Percentiles rank a stretch among this genome's conserved stretches.
These are phyloP conservation scores for Emergomyces orientalis DNA, from an alignment of 2,329 filamentous ascomycete genomes.

Conservation along the genomic window DNA sequence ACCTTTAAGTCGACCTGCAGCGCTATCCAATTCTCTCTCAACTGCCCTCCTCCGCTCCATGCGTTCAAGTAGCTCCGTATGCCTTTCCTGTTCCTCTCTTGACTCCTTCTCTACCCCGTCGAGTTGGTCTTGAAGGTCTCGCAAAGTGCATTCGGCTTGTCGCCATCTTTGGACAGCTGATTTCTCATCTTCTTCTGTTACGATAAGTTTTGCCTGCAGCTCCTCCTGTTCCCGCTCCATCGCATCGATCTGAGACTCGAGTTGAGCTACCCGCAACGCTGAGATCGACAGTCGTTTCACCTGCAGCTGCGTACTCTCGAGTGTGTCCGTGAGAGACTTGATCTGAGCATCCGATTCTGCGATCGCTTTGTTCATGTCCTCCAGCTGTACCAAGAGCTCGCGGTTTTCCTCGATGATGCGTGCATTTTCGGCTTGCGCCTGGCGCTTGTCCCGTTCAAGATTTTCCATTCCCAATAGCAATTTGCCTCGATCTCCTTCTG, in stretches of 20 bases:
- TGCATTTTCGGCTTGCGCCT: slow-evolving; percentile 67
- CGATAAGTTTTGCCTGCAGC: slow-evolving; percentile 57
- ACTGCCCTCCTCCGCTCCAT: slow-evolving; percentile 77
- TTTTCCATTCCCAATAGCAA: slow-evolving; percentile 64
- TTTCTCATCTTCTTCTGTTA: slow-evolving; percentile 64
- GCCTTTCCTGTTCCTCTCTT: slow-evolving; percentile 67
- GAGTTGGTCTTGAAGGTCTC: slow-evolving; percentile 73
- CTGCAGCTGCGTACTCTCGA: slow-evolving; percentile 69
- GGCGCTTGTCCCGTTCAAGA: slow-evolving; percentile 63
- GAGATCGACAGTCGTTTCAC: slow-evolving; percentile 65
- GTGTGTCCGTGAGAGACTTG: slow-evolving; percentile 62
- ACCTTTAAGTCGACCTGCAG: slow-evolving; percentile 70
- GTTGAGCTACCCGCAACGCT: slow-evolving; percentile 61
- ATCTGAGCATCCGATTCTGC: slow-evolving; percentile 72
- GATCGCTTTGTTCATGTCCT: slow-evolving; percentile 70
- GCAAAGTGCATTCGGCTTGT: slow-evolving; percentile 69
- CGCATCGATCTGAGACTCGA: slow-evolving; percentile 69
- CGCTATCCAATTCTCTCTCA: slow-evolving; percentile 70
- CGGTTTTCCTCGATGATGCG: slow-evolving; percentile 75
- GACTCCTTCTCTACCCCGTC: slow-evolving; percentile 82
- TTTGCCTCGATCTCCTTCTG: slow-evolving; percentile 70
- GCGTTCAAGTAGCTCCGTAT: slow-evolving; percentile 68
- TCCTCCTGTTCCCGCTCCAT: slow-evolving; percentile 73
- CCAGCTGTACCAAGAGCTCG: slow-evolving; percentile 70
- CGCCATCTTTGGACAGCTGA: slow-evolving; percentile 75